Base-by-base conservation (phyloP, 495 filamentous ascomycete species). In the Daldinia concentrica region DNA sequence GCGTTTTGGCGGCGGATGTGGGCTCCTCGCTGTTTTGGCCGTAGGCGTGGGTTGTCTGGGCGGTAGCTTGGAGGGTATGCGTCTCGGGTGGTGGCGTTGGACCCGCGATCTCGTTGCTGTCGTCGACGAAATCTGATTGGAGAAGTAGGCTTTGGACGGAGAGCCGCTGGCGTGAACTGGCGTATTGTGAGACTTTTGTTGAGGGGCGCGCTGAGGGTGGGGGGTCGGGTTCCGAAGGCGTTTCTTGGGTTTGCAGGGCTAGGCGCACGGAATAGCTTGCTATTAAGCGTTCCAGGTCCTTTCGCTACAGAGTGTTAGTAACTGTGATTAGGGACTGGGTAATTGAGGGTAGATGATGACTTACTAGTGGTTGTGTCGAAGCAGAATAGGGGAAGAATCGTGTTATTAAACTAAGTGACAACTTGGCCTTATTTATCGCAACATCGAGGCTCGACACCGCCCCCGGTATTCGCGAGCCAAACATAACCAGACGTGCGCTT, bases 101-200 rank as follows among this genome's bases (percentile, higher is more conserved):
- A 5, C 64, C 61, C 5, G 71, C 74, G 30, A 76, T 71, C 64
- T 76, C 72, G 62, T 67, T 52, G 60, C 75, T 77, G 36, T 77
- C 73, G 30, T 77, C 75, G 24, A 69, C 75, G 50, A 77, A 77
- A 41, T 75, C 72, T 14, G 72, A 72, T 57, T 77, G 75, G 4
- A 74, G 58, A 32, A 77, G 66, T 4, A 77, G 43, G 37, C 75
- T 77, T 30, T 77, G 75, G 1, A 77, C 75, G 4, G 72, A 74
- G 6, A 77, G 63, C 27, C 75, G 65, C 45, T 76, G 74, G 24
- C 74, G 74, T 8, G 74, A 74, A 29, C 61, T 76, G 7, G 74
- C 74, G 45, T 74, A 71, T 30, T 71, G 75, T 0, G 75, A 77
- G 54, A 75, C 54, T 39, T 73, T 75, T 19, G 69, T 62, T 6